phyloP scores from a whole-genome alignment of 2,329 filamentous ascomycete species.

The Botrytis pseudocinerea region DNA sequence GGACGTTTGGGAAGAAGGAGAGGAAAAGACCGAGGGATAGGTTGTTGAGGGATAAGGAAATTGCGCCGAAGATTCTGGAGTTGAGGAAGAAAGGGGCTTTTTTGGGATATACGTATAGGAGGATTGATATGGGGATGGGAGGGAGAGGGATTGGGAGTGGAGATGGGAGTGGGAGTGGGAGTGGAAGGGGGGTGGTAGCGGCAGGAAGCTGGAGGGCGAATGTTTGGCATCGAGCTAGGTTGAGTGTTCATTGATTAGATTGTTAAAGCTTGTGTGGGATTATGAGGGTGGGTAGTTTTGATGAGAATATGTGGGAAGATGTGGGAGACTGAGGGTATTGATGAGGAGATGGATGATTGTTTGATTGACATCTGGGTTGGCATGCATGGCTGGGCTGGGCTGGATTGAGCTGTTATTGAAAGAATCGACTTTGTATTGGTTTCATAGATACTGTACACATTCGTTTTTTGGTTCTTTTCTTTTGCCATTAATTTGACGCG shows the following conservation, averaged over 20 bases:
- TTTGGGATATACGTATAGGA: slow-evolving; percentile 82
- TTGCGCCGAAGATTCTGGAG: slow-evolving; percentile 69
- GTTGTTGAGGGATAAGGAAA: slow-evolving; percentile 70
- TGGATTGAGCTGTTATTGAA: background rate
- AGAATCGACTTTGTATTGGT: background rate
- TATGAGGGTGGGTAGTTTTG: background rate
- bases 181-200: slow-evolving; percentile 22
- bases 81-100: slow-evolving; percentile 83
- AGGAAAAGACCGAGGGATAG: slow-evolving; percentile 82
- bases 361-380: background rate
- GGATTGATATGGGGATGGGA: slow-evolving; percentile 42
- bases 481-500: background rate
- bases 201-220: slow-evolving; percentile 28
- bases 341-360: background rate
- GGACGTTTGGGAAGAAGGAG: slow-evolving; percentile 53
- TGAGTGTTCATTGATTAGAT: slow-evolving; percentile 36
- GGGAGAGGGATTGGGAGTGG: slow-evolving; percentile 15
- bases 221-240: slow-evolving; percentile 38
- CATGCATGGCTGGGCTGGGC: background rate
- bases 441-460: slow-evolving; percentile 7
- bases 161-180: slow-evolving; percentile 22
- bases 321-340: no score
- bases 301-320: no score
- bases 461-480: background rate
- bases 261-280: background rate